Base-by-base conservation (phyloP, 139 green algal species). In the Parachlorella kessleri region DNA sequence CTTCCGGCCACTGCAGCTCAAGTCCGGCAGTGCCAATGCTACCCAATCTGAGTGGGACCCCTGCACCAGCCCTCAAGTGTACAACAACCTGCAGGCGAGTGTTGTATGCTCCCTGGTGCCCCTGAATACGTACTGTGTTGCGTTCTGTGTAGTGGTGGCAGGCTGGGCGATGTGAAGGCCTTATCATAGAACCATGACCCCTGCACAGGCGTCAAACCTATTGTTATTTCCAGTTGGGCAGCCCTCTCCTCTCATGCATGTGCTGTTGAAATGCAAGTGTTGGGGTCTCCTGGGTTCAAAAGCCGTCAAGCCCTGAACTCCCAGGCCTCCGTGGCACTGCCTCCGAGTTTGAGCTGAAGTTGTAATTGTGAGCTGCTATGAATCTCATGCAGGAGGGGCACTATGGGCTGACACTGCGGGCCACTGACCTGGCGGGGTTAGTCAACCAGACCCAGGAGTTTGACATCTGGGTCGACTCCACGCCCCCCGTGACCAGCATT, bases 11-110 rank as follows among this genome's bases (percentile, higher is more conserved):
- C n/a, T 79, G 32, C 4, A 28, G 14, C 67, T 69, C 4, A 54
- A 41, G 18, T 7, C 71, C 35, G 30, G 76, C 32, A 41, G 55
- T 71, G 24, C 23, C 42, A 28, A 38, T 32, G 37, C 18, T 41
- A 5, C 10, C 36, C 32, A 39, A 10, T 76, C 2, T 28, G 40
- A 73, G 24, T 86, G 65, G 68, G 8, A 59, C 42, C 32, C 38
- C n/a, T 88, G 83, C 81, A 83, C 59, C 55, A 77, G 54, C 35
- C 83, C 83, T 2, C n/a, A n/a, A n/a, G n/a, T n/a, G n/a, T n/a
- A n/a, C n/a, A n/a, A n/a, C n/a, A n/a, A n/a, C n/a, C n/a, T n/a
- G n/a, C n/a, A n/a, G n/a, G n/a, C n/a, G n/a, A n/a, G n/a, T n/a
- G n/a, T n/a, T n/a, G n/a, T n/a, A n/a, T n/a, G n/a, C n/a, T n/a